A percentile compares a stretch with the other conserved stretches of the same genome.
These are phyloP conservation scores for Eucalyptus microcorys DNA, from an alignment of 345 rosid genomes.

Conservation along the genomic window DNA sequence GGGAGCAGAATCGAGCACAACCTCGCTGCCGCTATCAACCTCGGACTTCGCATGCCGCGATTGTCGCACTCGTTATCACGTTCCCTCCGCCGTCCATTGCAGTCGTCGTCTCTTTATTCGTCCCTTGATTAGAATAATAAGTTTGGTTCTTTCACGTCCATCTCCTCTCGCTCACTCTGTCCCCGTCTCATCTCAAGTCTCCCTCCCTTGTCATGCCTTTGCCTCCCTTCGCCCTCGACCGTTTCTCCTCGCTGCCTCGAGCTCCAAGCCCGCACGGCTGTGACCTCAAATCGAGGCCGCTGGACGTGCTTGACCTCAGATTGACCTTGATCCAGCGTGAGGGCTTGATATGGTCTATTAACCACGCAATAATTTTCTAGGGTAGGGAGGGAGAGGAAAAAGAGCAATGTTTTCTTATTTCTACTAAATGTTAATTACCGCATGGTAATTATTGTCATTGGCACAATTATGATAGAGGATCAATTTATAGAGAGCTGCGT, in stretches of 20 bases:
- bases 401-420: background rate
- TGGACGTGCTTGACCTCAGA: background rate
- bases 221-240: background rate
- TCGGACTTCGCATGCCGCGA: background rate
- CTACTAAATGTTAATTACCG: background rate
- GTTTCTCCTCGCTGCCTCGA: background rate
- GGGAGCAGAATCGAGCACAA: background rate
- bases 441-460: background rate
- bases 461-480: background rate
- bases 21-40: background rate
- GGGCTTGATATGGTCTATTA: background rate
- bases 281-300: background rate
- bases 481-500: background rate
- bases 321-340: background rate
- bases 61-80: background rate
- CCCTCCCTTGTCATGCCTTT: background rate
- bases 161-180: background rate
- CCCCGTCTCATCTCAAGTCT: background rate
- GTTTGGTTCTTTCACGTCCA: background rate
- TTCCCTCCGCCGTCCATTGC: background rate
- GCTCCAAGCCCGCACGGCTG: background rate
- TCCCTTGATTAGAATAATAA: background rate
- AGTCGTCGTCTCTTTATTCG: background rate
- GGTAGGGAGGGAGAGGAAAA: background rate
- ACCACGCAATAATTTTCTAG: background rate